Evolutionary conservation across 495 filamentous ascomycete species (phyloP).

Genomic region (Alectoria sarmentosa): DNA sequence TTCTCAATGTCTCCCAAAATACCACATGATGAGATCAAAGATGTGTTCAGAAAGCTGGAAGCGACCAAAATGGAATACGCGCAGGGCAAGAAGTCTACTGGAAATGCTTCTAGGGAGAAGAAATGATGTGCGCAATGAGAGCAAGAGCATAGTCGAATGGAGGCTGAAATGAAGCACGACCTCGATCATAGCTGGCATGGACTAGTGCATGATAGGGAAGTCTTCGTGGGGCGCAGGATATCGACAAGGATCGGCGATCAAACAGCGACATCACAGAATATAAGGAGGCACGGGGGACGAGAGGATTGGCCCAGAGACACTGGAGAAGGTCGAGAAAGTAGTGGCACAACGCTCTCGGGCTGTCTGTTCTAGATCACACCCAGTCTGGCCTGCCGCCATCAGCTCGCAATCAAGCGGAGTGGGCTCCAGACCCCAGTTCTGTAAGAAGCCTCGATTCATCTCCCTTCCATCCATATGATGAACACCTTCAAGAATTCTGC

Average conservation of each 20-base stretch:
- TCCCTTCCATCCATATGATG: constrained; percentile 32
- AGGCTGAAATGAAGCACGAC: neutral
- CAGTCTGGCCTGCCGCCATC: neutral
- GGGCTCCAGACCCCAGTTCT: neutral
- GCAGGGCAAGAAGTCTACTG: neutral
- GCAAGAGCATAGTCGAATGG: neutral
- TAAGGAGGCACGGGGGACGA: neutral
- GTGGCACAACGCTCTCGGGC: neutral
- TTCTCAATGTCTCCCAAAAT: neutral
- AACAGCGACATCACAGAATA: neutral
- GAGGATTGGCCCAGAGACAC: neutral
- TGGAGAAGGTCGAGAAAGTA: neutral
- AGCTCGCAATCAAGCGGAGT: neutral
- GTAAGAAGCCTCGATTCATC: neutral
- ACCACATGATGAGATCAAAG: neutral
- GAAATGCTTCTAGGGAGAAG: neutral
- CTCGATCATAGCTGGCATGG: neutral
- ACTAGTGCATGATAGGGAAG: neutral
- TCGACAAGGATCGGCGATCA: neutral
- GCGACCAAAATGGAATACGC: neutral
- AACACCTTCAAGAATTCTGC: constrained; percentile 48
- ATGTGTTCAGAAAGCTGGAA: neutral
- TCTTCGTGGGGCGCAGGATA: neutral
- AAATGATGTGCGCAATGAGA: neutral
- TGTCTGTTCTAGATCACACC: neutral